Evolutionary conservation across 495 filamentous ascomycete species (phyloP).

Genomic region (Chaetomidium leptoderma): DNA sequence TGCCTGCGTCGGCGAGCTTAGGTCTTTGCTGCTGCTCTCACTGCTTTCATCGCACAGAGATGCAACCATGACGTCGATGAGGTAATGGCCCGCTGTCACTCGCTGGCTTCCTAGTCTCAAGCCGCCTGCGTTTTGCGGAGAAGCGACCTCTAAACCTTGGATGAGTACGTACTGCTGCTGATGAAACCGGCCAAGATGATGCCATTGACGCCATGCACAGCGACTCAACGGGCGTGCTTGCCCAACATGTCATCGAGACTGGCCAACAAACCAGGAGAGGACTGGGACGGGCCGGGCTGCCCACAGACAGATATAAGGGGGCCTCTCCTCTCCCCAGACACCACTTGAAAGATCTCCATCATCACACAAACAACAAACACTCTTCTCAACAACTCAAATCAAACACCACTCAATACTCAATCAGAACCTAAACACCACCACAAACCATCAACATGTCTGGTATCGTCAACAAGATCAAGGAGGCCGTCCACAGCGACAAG

Average conservation of each 20-base stretch:
- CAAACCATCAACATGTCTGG: constrained; percentile 54
- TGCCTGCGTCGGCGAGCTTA: neutral
- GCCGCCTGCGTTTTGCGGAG: neutral
- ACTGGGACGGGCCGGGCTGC: no score
- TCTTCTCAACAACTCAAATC: constrained; percentile 7
- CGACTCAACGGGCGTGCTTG: neutral
- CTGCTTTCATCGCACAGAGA: neutral
- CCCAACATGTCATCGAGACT: neutral
- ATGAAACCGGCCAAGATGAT: constrained; percentile 13
- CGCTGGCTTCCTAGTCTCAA: neutral
- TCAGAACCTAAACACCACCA: constrained; percentile 14
- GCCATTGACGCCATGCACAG: constrained; percentile 8
- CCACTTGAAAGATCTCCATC: neutral
- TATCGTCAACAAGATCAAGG: constrained; percentile 70
- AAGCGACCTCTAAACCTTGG: neutral
- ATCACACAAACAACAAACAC: constrained; percentile 16
- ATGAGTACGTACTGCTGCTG: neutral
- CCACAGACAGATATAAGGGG: constrained; percentile 11
- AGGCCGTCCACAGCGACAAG: constrained; percentile 52
- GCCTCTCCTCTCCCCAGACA: neutral
- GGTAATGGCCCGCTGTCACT: constrained; percentile 6
- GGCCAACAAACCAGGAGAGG: neutral
- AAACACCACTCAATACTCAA: neutral
- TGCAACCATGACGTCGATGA: constrained; percentile 17
- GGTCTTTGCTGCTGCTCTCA: neutral